These are phyloP conservation scores for Populus trichocarpa DNA, from an alignment of 441 rosid genomes.

Conservation along the genomic window DNA sequence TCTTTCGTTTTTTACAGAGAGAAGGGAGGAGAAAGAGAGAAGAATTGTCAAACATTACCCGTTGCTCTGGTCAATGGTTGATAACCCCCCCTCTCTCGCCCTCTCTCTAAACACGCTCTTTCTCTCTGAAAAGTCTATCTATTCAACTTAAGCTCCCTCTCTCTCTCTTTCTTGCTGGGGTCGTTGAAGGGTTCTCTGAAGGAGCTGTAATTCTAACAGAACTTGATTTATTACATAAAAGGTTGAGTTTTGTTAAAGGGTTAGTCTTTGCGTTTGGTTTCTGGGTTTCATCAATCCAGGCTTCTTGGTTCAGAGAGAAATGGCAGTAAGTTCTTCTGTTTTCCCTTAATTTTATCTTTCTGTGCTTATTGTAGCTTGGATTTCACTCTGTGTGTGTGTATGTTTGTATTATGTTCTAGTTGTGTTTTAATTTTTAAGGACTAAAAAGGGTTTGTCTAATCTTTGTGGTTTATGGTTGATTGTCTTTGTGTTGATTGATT, in stretches of 20 bases:
- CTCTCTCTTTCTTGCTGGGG: slow-evolving; percentile 2
- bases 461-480: neutral
- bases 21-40: slow-evolving; percentile 1
- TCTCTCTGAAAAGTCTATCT: slow-evolving; percentile 8
- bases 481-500: slow-evolving; percentile 13
- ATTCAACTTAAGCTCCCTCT: neutral
- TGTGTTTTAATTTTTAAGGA: slow-evolving; percentile 1
- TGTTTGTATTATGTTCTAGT: slow-evolving; percentile 1
- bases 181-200: slow-evolving; percentile 10
- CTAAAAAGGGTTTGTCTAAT: neutral
- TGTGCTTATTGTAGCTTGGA: neutral
- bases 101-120: slow-evolving; percentile 3
- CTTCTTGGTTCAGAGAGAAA: slow-evolving; percentile 25
- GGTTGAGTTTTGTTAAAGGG: neutral
- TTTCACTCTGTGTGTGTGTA: slow-evolving; percentile 1
- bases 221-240: neutral
- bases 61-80: slow-evolving; percentile 48
- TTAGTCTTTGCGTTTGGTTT: slow-evolving; percentile 2
- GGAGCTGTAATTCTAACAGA: neutral
- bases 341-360: neutral
- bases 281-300: slow-evolving; percentile 14
- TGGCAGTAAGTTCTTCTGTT: slow-evolving; percentile 43
- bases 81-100: slow-evolving; percentile 19
- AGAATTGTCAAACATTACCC: slow-evolving; percentile 40
- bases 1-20: slow-evolving; percentile 2